phyloP scores from a whole-genome alignment of 2,329 filamentous ascomycete genomes.

The Colletotrichum chrysophilum region DNA sequence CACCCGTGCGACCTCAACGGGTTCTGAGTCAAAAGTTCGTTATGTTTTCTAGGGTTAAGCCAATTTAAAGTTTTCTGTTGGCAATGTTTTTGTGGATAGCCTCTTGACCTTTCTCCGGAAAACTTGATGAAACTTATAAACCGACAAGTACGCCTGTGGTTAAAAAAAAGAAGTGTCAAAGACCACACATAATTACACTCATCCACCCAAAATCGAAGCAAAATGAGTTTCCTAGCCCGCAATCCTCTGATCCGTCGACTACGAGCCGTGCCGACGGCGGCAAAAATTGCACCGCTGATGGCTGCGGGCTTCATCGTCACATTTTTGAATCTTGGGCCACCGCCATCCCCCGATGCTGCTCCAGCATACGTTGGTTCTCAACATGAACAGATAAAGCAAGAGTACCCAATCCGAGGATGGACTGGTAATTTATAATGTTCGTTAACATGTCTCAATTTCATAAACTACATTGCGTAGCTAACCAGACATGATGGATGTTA shows the following conservation, averaged over 20 bases:
- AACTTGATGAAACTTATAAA: background rate
- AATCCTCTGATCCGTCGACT: background rate
- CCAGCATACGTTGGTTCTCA: background rate
- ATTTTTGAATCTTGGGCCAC: background rate
- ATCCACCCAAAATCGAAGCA: background rate
- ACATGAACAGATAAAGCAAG: background rate
- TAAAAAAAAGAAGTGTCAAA: background rate
- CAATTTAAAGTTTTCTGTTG: background rate
- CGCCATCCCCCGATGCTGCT: background rate
- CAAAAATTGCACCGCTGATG: background rate
- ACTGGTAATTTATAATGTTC: background rate
- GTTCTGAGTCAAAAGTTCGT: background rate
- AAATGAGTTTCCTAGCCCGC: background rate
- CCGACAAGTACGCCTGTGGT: background rate
- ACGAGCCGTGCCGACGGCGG: background rate
- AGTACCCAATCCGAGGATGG: background rate
- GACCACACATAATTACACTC: background rate
- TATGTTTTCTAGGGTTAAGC: background rate
- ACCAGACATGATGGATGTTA: background rate
- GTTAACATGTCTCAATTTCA: background rate
- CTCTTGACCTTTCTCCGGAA: background rate
- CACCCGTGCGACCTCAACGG: background rate
- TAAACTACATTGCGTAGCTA: fast-evolving
- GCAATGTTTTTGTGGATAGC: background rate
- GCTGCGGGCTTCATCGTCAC: background rate